Conservation (phyloP, 768 basidiomycete genomes). For the Auricularia sp. region DNA sequence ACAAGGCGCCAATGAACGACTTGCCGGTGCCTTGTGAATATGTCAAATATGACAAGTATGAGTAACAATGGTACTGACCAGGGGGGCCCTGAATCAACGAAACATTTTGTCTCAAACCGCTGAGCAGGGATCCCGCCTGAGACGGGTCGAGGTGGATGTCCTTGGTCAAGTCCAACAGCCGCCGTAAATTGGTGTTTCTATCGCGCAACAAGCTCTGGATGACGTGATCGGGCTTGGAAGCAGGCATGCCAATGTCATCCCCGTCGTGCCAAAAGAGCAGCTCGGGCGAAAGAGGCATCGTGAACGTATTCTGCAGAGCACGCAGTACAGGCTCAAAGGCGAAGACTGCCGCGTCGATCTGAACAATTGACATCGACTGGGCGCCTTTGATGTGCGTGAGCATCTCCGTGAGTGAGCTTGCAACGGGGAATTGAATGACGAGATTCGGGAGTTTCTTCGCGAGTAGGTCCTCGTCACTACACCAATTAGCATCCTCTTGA, state of each 20-base stretch:
- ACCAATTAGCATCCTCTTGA: no score
- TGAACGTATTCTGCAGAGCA: conserved; percentile 37
- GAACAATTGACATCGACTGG: conserved; percentile 34
- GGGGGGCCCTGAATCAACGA: conserved; percentile 65
- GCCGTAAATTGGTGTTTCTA: conserved; percentile 11
- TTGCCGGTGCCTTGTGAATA: conserved; percentile 52
- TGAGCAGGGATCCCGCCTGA: conserved; percentile 35
- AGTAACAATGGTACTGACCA: conserved; percentile 29
- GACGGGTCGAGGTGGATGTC: conserved; percentile 40
- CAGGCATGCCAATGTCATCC: conserved; percentile 12
- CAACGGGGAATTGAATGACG: conserved; percentile 40
- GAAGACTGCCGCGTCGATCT: conserved; percentile 52
- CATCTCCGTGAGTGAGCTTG: conserved; percentile 24
- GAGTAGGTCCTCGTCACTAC: conserved; percentile 18
- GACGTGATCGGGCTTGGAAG: conserved; percentile 26
- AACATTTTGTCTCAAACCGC: conserved; percentile 45
- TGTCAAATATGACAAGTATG: not conserved
- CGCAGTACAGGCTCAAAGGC: conserved; percentile 53
- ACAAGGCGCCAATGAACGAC: conserved; percentile 58
- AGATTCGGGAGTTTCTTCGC: conserved; percentile 37
- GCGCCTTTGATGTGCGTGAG: conserved; percentile 31
- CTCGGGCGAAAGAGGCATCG: conserved; percentile 39
- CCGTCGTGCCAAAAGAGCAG: conserved; percentile 42
- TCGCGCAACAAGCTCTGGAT: conserved; percentile 30
- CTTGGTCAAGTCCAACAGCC: not conserved